phyloP scores from a whole-genome alignment of 208 protist genomes.

The Leishmania turanica region DNA sequence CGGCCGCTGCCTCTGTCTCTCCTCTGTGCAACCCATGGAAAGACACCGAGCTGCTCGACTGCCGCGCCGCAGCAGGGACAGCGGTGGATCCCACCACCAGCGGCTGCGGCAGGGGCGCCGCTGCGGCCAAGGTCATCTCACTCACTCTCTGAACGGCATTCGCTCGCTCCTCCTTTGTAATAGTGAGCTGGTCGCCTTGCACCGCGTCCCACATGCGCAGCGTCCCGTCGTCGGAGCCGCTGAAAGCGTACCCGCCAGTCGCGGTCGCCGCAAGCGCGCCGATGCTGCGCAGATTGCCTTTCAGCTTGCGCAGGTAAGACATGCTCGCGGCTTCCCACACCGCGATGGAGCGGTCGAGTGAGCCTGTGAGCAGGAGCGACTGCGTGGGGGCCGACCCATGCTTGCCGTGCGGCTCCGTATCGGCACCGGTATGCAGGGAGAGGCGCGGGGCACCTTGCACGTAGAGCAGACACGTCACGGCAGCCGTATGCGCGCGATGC shows the following conservation, averaged over 20 bases:
- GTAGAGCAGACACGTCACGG: constrained; percentile 59
- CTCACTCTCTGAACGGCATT: neutral
- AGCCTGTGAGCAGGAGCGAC: constrained; percentile 63
- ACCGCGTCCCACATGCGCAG: constrained; percentile 68
- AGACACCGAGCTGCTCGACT: neutral
- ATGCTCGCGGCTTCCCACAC: constrained; percentile 66
- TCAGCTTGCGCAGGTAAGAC: constrained; percentile 49
- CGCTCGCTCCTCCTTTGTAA: constrained; percentile 37
- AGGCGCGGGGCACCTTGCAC: neutral
- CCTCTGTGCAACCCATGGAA: neutral
- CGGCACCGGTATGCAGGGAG: neutral
- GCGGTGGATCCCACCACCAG: neutral
- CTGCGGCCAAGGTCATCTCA: neutral
- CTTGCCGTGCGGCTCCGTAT: neutral
- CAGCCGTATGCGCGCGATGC: constrained; percentile 42
- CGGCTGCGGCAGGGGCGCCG: neutral
- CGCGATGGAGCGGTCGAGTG: constrained; percentile 61
- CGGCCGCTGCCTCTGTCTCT: no score
- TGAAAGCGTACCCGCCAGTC: constrained; percentile 63
- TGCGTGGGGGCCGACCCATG: constrained; percentile 11
- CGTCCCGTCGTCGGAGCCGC: constrained; percentile 66
- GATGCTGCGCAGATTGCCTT: constrained; percentile 40
- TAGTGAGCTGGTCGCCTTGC: constrained; percentile 41
- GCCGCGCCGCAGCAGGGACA: neutral
- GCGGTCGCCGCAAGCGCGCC: constrained; percentile 44